Percentiles rank a stretch among this genome's conserved stretches.
These are phyloP conservation scores for Fusarium kyushuense DNA, from an alignment of 2,329 filamentous ascomycete species.

Conservation along the genomic window DNA sequence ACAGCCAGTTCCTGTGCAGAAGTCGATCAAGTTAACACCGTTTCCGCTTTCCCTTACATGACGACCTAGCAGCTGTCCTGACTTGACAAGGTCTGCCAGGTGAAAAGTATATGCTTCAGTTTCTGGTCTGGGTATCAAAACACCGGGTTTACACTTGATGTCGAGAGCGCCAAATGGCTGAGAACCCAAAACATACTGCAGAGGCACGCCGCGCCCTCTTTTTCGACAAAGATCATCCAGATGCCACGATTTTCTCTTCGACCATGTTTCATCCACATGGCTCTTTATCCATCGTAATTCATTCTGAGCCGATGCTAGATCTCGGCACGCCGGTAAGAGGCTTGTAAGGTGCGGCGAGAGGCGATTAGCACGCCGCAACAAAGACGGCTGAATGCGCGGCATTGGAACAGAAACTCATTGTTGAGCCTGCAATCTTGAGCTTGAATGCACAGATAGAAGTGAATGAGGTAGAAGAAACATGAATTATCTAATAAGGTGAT, in stretches of 20 bases:
- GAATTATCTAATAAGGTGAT: not conserved
- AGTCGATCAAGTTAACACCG: slow-evolving; percentile 76
- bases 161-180: slow-evolving; percentile 90
- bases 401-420: slow-evolving; percentile 54
- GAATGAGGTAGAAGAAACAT: not conserved
- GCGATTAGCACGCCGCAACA: slow-evolving; percentile 66
- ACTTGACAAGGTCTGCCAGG: slow-evolving; percentile 62
- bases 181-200: slow-evolving; percentile 90
- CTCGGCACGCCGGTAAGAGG: slow-evolving; percentile 73
- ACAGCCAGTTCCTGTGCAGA: slow-evolving; percentile 93
- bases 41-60: slow-evolving; percentile 11
- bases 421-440: slow-evolving; percentile 16
- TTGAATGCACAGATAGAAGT: not conserved
- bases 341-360: slow-evolving; percentile 68
- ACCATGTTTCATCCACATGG: slow-evolving; percentile 59
- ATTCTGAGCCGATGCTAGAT: slow-evolving; percentile 71
- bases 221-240: slow-evolving; percentile 60
- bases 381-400: slow-evolving; percentile 72
- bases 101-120: slow-evolving; percentile 76
- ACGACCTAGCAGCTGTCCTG: slow-evolving; percentile 23
- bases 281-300: slow-evolving; percentile 81
- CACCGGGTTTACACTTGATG: slow-evolving; percentile 79
- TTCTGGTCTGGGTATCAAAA: slow-evolving; percentile 87
- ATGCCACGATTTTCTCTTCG: slow-evolving; percentile 25
- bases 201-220: slow-evolving; percentile 73